A percentile compares a stretch with the other conserved stretches of the same genome.
Evolutionary conservation across 352 stramenopile species (phyloP).

Genomic region (Halophytophthora polymorphica): DNA sequence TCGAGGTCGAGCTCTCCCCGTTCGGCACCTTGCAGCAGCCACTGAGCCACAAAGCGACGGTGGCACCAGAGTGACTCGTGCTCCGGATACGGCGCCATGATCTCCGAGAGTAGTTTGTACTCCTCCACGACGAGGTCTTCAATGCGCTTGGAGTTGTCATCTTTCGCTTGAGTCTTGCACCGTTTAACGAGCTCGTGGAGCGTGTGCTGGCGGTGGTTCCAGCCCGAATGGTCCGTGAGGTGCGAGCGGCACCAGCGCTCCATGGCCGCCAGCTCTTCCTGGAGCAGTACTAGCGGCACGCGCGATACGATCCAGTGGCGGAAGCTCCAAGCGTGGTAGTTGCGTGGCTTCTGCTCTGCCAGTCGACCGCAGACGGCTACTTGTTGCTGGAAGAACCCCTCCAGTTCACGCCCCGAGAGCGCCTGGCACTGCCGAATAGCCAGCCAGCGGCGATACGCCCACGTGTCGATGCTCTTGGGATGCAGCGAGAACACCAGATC

Average conservation of each 20-base stretch:
- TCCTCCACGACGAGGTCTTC: conserved; percentile 38
- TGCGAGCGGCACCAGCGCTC: conserved; percentile 59
- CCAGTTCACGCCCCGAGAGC: conserved; percentile 17
- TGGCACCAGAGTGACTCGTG: conserved; percentile 82
- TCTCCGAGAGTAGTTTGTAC: conserved; percentile 44
- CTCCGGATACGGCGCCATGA: conserved; percentile 43
- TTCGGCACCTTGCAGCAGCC: conserved; percentile 22
- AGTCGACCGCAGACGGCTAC: conserved; percentile 46
- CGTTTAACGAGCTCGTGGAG: conserved; percentile 25
- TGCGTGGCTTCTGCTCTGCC: conserved; percentile 62
- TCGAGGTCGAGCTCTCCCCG: background rate
- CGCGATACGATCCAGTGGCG: conserved; percentile 68
- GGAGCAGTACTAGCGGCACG: conserved; percentile 20
- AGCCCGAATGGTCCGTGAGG: conserved; percentile 73
- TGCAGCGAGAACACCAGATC: conserved; percentile 75
- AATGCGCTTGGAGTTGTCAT: background rate
- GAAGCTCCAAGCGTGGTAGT: conserved; percentile 87
- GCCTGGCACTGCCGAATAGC: conserved; percentile 31
- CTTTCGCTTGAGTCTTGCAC: conserved; percentile 1
- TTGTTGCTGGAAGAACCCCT: conserved; percentile 47
- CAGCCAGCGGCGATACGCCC: conserved; percentile 72
- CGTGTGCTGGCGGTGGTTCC: conserved; percentile 74
- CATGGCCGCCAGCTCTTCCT: conserved; percentile 52
- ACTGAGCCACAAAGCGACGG: conserved; percentile 60
- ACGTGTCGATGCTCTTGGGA: conserved; percentile 86